phyloP scores from a whole-genome alignment of 441 rosid species.

The Arabidopsis lyrata region DNA sequence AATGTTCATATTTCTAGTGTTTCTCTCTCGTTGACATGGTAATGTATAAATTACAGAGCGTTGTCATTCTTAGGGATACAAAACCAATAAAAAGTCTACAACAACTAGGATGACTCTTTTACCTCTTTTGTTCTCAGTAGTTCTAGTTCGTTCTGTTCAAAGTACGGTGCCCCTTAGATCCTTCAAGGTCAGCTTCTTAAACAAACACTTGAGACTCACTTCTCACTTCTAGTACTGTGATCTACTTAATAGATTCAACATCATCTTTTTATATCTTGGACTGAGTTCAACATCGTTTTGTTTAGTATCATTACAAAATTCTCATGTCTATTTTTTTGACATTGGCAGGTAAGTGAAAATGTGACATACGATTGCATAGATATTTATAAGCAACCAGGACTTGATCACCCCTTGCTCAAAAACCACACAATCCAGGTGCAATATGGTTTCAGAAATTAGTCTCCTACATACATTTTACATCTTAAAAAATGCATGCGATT shows the following conservation, averaged over 20 bases:
- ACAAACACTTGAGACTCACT: background rate
- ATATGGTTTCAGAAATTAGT: background rate
- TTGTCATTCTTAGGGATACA: background rate
- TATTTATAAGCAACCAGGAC: constrained; percentile 9
- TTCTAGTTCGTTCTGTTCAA: background rate
- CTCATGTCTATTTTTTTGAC: background rate
- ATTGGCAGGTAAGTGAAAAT: background rate
- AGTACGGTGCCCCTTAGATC: background rate
- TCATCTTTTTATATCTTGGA: background rate
- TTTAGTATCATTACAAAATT: background rate
- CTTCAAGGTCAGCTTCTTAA: background rate
- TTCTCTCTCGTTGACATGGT: background rate
- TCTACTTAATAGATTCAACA: background rate
- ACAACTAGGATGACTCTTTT: background rate
- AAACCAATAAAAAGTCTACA: background rate
- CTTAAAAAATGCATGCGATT: background rate
- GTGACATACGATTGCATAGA: constrained; percentile 17
- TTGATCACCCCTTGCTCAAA: constrained; percentile 7
- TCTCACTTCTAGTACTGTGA: background rate
- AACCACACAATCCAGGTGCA: constrained; percentile 16
- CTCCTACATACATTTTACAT: background rate
- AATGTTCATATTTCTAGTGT: background rate
- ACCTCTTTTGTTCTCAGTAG: background rate
- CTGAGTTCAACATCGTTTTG: background rate
- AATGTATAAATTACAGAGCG: background rate